Conservation (phyloP, 768 basidiomycete species). For the Clitopilus hobsonii region DNA sequence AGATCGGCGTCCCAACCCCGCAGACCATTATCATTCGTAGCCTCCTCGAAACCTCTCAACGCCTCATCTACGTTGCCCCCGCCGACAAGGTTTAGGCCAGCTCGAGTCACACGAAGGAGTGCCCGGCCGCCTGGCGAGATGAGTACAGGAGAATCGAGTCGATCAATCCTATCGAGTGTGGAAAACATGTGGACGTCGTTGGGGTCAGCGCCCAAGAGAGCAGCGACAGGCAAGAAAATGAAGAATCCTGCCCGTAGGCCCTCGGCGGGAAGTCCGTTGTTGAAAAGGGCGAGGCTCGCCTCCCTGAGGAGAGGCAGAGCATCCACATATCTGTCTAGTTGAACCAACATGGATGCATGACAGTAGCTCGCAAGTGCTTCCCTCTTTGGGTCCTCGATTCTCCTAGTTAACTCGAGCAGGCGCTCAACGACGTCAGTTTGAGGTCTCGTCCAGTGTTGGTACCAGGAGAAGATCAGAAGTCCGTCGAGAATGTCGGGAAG, state of each 20-base stretch:
- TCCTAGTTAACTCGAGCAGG: background rate
- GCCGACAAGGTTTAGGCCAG: no score
- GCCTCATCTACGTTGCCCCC: no score
- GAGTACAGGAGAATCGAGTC: no score
- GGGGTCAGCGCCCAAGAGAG: no score
- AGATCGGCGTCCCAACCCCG: background rate
- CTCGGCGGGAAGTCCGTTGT: background rate
- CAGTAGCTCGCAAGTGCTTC: background rate
- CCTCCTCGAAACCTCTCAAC: no score
- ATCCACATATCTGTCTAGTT: background rate
- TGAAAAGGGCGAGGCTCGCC: background rate
- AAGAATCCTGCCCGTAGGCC: no score
- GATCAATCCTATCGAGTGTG: no score
- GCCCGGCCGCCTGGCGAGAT: no score
- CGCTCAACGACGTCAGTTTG: background rate
- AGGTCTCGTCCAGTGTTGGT: background rate
- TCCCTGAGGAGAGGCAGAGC: background rate
- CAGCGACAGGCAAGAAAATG: no score
- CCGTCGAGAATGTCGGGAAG: background rate
- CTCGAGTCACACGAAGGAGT: no score
- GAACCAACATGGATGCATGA: background rate
- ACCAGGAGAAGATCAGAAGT: background rate
- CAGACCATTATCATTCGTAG: no score
- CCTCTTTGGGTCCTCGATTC: background rate
- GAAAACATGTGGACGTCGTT: no score